These are phyloP conservation scores for Xylona heveae DNA, from an alignment of 495 filamentous ascomycete genomes.

Conservation along the genomic window DNA sequence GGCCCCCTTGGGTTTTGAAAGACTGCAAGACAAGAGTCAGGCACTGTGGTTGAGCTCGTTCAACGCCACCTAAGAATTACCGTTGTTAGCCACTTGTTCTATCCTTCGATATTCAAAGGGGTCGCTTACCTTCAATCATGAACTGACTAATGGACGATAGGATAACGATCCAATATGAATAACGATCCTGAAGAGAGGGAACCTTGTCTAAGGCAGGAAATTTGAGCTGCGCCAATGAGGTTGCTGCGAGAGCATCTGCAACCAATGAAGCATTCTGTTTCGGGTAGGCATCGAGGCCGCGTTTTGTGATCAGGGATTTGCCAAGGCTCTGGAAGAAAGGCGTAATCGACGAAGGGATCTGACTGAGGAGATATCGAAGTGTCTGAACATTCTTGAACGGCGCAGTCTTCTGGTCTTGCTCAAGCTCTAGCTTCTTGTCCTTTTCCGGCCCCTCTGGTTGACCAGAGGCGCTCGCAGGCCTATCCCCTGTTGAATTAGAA, in stretches of 20 bases:
- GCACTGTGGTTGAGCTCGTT: slow-evolving; percentile 38
- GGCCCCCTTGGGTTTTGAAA: slow-evolving; percentile 63
- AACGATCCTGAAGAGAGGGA: slow-evolving; percentile 25
- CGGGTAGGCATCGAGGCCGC: slow-evolving; percentile 38
- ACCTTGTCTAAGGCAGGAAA: slow-evolving; percentile 21
- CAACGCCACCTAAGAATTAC: slow-evolving; percentile 20
- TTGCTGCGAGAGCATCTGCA: slow-evolving; percentile 55
- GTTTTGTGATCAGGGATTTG: slow-evolving; percentile 52
- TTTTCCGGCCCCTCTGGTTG: slow-evolving; percentile 9
- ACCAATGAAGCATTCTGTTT: slow-evolving; percentile 47
- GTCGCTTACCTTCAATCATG: slow-evolving; percentile 39
- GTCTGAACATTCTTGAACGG: slow-evolving; percentile 60
- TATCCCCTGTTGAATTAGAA: slow-evolving; percentile 7
- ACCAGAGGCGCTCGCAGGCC: not conserved
- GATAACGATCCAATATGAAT: slow-evolving; percentile 64
- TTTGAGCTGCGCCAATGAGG: slow-evolving; percentile 42
- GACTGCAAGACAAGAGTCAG: slow-evolving; percentile 64
- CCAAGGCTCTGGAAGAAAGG: slow-evolving; percentile 65
- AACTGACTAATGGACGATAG: slow-evolving; percentile 56
- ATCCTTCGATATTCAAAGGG: slow-evolving; percentile 1
- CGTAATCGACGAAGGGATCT: slow-evolving; percentile 46
- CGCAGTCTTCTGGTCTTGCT: slow-evolving; percentile 24
- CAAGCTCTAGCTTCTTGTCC: slow-evolving; percentile 16
- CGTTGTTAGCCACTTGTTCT: not conserved
- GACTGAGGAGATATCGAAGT: slow-evolving; percentile 53